phyloP scores from a whole-genome alignment of 257 asterid species.

The Solanum virginianum region DNA sequence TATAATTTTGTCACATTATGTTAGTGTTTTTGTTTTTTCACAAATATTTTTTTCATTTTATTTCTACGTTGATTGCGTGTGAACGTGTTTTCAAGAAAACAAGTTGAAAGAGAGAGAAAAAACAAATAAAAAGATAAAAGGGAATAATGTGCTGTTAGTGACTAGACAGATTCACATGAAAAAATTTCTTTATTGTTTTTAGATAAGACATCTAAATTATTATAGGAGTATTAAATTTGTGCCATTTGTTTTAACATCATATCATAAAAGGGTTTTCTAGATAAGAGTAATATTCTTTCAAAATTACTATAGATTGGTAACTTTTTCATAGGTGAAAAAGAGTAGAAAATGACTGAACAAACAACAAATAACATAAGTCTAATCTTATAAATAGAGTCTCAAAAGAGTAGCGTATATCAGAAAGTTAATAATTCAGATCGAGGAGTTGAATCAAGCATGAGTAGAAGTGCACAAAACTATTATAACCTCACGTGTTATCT shows the following conservation, averaged over 20 bases:
- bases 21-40: neutral
- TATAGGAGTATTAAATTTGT: neutral
- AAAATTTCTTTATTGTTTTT: neutral
- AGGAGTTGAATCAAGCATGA: neutral
- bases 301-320: neutral
- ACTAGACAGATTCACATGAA: conserved; percentile 2
- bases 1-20: neutral
- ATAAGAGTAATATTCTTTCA: neutral
- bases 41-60: neutral
- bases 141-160: conserved; percentile 13
- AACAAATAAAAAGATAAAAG: neutral
- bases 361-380: neutral
- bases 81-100: neutral
- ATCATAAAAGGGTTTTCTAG: neutral
- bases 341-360: neutral
- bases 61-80: neutral
- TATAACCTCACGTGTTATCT: neutral
- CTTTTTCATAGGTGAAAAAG: neutral
- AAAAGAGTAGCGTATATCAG: neutral
- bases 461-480: neutral
- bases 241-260: neutral
- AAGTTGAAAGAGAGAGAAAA: neutral
- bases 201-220: neutral
- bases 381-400: neutral
- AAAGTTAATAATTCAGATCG: accelerated